Percentiles rank a stretch among this genome's conserved stretches.
These are phyloP conservation scores for Aschersonia sp. DNA, from an alignment of 2,329 filamentous ascomycete genomes.

Conservation along the genomic window DNA sequence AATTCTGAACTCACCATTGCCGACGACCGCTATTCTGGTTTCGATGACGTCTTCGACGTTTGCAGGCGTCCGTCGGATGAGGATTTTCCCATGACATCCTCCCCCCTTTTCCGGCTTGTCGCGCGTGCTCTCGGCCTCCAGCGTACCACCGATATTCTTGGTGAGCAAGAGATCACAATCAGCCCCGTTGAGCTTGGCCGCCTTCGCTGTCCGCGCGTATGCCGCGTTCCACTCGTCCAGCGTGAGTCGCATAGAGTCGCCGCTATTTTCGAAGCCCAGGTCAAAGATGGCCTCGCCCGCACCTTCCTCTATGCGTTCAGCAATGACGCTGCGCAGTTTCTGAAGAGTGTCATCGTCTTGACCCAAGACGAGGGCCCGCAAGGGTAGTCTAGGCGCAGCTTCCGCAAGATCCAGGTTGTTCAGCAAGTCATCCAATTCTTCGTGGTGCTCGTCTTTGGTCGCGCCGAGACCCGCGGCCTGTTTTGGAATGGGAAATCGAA, in stretches of 20 bases:
- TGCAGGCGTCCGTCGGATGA: conserved; percentile 61
- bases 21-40: conserved; percentile 89
- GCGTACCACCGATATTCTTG: conserved; percentile 70
- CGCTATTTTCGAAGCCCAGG: conserved; percentile 78
- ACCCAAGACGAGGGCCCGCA: conserved; percentile 65
- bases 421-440: conserved; percentile 84
- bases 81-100: conserved; percentile 69
- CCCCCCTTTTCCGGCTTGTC: conserved; percentile 49
- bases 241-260: conserved; percentile 67
- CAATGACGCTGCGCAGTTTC: conserved; percentile 50
- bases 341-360: conserved; percentile 44
- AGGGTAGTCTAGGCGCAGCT: conserved; percentile 45
- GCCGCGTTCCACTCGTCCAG: conserved; percentile 64
- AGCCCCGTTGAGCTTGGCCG: conserved; percentile 50
- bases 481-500: conserved; percentile 40
- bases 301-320: conserved; percentile 62
- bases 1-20: conserved; percentile 49
- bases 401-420: conserved; percentile 76
- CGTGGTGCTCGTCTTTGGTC: conserved; percentile 38
- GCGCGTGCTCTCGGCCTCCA: conserved; percentile 49
- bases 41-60: conserved; percentile 82
- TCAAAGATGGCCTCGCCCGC: conserved; percentile 86
- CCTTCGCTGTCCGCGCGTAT: conserved; percentile 47
- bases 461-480: conserved; percentile 13
- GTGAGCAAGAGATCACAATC: conserved; percentile 76